Percentiles rank a stretch among this genome's conserved stretches.
Evolutionary conservation across 441 rosid genomes (phyloP).

Genomic region (Adansonia rubrostipa): DNA sequence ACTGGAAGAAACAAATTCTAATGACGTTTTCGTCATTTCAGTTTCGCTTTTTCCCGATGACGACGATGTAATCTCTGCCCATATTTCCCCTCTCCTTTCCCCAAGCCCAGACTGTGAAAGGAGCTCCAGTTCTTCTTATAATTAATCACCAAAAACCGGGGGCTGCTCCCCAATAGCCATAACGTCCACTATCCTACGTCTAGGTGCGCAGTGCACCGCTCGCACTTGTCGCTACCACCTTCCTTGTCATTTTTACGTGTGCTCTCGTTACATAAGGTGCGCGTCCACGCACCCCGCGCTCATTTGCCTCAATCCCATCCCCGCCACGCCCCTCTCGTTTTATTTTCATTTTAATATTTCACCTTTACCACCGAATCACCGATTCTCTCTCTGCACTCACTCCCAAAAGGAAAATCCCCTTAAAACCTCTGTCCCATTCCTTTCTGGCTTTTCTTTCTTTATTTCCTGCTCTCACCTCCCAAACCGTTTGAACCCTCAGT

Average conservation of each 20-base stretch:
- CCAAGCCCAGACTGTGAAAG: neutral
- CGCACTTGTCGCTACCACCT: conserved; percentile 39
- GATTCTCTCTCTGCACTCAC: neutral
- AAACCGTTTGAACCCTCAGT: neutral
- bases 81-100: neutral
- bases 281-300: conserved; percentile 29
- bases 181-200: conserved; percentile 26
- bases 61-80: neutral
- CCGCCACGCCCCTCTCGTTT: neutral
- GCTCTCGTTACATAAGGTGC: conserved; percentile 27
- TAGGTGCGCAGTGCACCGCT: neutral
- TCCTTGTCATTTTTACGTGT: conserved; percentile 31
- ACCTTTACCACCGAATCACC: conserved; percentile 30
- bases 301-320: conserved; percentile 15
- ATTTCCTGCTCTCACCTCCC: neutral
- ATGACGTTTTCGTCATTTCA: conserved; percentile 19
- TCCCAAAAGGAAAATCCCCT: too few species aligned
- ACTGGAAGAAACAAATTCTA: too few species aligned
- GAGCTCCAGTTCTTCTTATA: neutral
- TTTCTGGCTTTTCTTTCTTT: conserved; percentile 1
- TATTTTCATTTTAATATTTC: conserved; percentile 1
- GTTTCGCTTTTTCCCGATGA: neutral
- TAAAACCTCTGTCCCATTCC: neutral
- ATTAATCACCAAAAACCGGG: conserved; percentile 21
- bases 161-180: neutral